Base-by-base conservation (phyloP, 2,329 filamentous ascomycete species). In the Dendryphion nanum region DNA sequence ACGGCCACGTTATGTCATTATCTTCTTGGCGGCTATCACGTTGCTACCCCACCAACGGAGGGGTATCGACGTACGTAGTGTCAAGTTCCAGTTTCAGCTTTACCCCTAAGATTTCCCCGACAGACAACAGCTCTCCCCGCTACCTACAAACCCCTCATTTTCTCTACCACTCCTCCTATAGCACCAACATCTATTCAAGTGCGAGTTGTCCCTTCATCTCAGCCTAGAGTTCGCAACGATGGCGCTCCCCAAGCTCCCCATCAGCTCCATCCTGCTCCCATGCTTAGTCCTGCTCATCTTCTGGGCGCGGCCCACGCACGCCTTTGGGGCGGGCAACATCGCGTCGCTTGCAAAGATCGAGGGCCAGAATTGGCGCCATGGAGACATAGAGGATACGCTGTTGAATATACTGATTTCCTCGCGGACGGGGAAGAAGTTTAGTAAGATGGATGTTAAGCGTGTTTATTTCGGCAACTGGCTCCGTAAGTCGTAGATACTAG, bases 381-480 rank as follows among this genome's bases (percentile, higher is more conserved):
- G 70, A 58, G 90, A 96, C 67, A 94, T 96, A 57, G 90, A 95
- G 73, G 90, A 96, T 72, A 84, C 85, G 21, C 81, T 95, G 38
- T 79, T 95, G 42, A 82, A 79, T 43, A 74, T 95, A 18, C 69
- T 82, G 32, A 79, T 85, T 62, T 79, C 82, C 30, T 75, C 77
- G 43, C 75, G 76, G 28, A 74, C 77, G 24, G 81, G 79, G 47
- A 89, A 90, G 73, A 94, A 90, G 59, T 95, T 95, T 69, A 81
- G 79, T 73, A 93, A 93, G 72, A 79, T 95, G 58, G 85, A 83
- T 60, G 86, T 95, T 46, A 86, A 90, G 48, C 81, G 89, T 44
- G 86, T 94, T 47, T 96, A 96, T 73, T 96, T 96, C 71, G 90
- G 90, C 48, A 96, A 95, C 73, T 95, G 90, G 90, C 79, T 95